phyloP scores from a whole-genome alignment of 768 basidiomycete genomes.

The Boletus bicolor region DNA sequence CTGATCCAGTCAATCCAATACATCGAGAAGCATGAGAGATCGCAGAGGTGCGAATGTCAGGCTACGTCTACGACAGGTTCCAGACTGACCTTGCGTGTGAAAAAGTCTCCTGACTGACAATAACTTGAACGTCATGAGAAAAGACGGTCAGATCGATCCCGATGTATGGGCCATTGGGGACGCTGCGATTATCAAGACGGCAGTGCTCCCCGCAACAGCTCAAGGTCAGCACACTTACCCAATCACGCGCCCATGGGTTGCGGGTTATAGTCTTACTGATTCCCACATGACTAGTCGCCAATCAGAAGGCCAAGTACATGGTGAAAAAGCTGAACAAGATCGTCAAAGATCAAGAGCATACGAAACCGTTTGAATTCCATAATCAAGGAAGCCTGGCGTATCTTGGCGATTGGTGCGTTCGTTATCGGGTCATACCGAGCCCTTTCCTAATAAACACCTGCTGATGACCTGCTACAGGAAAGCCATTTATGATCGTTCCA shows the following conservation, averaged over 20 bases:
- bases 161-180: conserved; percentile 86
- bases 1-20: conserved; percentile 59
- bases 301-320: conserved; percentile 71
- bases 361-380: conserved; percentile 63
- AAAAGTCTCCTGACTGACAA: conserved; percentile 49
- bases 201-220: conserved; percentile 75
- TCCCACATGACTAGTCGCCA: conserved; percentile 50
- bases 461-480: conserved; percentile 44
- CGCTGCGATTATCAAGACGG: conserved; percentile 55
- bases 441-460: conserved; percentile 3
- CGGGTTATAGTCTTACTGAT: conserved; percentile 17
- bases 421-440: neutral
- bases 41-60: conserved; percentile 40
- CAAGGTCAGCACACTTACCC: conserved; percentile 50
- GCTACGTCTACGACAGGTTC: conserved; percentile 31
- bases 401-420: conserved; percentile 65
- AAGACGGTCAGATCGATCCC: conserved; percentile 50
- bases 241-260: conserved; percentile 16
- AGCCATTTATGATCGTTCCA: conserved; percentile 71
- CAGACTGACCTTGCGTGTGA: conserved; percentile 7
- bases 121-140: conserved; percentile 57
- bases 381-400: conserved; percentile 79
- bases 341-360: conserved; percentile 44
- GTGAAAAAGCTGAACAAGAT: conserved; percentile 64
- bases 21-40: conserved; percentile 59